Evolutionary conservation across 1,139 yeast species (phyloP).

Genomic region (Scheffersomyces segobiensis): DNA sequence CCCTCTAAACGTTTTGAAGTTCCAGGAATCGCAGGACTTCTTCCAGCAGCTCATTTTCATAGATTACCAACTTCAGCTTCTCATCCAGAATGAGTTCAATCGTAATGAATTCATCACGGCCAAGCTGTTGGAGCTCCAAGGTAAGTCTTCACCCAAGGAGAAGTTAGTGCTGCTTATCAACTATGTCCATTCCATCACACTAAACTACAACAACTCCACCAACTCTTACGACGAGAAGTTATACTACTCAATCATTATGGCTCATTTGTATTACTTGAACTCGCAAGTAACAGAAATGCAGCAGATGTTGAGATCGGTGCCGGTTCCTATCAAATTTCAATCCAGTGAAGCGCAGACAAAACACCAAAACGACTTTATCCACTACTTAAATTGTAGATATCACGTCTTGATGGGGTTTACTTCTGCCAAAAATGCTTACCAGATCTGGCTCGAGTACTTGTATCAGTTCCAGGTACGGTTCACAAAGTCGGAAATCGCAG

Average conservation of each 20-base stretch:
- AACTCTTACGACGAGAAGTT: slow-evolving; percentile 32
- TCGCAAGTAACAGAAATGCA: slow-evolving; percentile 25
- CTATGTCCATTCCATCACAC: slow-evolving; percentile 29
- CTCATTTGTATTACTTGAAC: slow-evolving; percentile 37
- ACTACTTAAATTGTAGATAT: slow-evolving; percentile 38
- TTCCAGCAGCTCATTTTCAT: slow-evolving; percentile 39
- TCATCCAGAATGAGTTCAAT: slow-evolving; percentile 33
- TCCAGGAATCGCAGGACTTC: slow-evolving; percentile 36
- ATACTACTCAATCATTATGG: slow-evolving; percentile 35
- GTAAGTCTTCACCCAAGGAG: slow-evolving; percentile 18
- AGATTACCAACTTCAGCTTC: slow-evolving; percentile 41
- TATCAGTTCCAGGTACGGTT: slow-evolving; percentile 27
- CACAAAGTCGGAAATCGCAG: slow-evolving; percentile 36
- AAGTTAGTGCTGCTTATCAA: slow-evolving; percentile 31
- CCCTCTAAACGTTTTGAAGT: slow-evolving; percentile 35
- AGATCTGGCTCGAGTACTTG: slow-evolving; percentile 37
- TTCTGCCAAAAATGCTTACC: slow-evolving; percentile 16
- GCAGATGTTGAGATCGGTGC: slow-evolving; percentile 13
- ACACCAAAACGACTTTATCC: slow-evolving; percentile 26
- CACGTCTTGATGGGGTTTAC: slow-evolving; percentile 35
- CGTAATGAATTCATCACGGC: slow-evolving; percentile 29
- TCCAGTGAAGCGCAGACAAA: slow-evolving; percentile 11
- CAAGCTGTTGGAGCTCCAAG: slow-evolving; percentile 14
- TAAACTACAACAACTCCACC: slow-evolving; percentile 26
- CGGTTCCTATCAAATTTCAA: slow-evolving; percentile 4